Percentiles rank a stretch among this genome's conserved stretches.
These are phyloP conservation scores for Venturia pyrina DNA, from an alignment of 2,329 filamentous ascomycete genomes.

Conservation along the genomic window DNA sequence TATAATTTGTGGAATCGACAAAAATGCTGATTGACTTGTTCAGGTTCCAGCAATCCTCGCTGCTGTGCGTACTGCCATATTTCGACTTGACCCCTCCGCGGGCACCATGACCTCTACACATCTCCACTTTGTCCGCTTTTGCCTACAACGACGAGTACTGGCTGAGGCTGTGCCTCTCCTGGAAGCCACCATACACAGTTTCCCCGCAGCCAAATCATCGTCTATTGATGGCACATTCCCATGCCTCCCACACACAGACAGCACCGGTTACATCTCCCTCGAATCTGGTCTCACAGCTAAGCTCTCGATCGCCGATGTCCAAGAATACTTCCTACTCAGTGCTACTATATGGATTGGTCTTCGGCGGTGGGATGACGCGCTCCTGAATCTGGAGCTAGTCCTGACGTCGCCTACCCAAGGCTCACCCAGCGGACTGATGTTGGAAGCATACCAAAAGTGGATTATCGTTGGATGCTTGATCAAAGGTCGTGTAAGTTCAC, in stretches of 20 bases:
- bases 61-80: conserved; percentile 42
- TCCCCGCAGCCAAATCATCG: conserved; percentile 34
- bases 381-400: conserved; percentile 36
- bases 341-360: conserved; percentile 37
- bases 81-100: conserved; percentile 56
- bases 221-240: conserved; percentile 28
- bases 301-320: conserved; percentile 43
- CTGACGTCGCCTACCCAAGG: conserved; percentile 58
- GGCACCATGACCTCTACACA: conserved; percentile 58
- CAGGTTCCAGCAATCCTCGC: conserved; percentile 19
- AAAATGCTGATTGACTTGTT: neutral
- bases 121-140: conserved; percentile 46
- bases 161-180: conserved; percentile 50
- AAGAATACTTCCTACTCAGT: conserved; percentile 43
- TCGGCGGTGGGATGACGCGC: conserved; percentile 33
- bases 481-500: conserved; percentile 47
- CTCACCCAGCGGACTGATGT: conserved; percentile 65
- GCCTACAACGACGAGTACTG: conserved; percentile 44
- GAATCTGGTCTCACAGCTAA: conserved; percentile 47
- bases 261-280: conserved; percentile 49
- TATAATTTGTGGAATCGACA: neutral
- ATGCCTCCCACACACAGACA: conserved; percentile 32
- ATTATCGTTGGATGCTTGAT: conserved; percentile 64
- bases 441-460: conserved; percentile 90
- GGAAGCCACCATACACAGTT: conserved; percentile 56